Evolutionary conservation across 1,139 yeast genomes (phyloP).

Genomic region (Blastobotrys arbuscula): DNA sequence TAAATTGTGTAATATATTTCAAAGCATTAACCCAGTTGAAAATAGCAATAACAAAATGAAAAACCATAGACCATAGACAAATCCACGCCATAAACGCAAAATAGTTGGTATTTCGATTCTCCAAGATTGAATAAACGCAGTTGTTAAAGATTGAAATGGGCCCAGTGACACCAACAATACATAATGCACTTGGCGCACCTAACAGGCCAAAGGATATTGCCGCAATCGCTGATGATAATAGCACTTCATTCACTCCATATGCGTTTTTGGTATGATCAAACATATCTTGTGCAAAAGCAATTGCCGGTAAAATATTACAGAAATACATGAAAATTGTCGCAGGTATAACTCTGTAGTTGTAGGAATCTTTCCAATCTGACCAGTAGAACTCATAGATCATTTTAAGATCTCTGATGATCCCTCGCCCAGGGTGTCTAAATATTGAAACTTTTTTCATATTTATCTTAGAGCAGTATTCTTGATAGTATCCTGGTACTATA

Average conservation of each 20-base stretch:
- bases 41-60: slow-evolving; percentile 70
- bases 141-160: slow-evolving; percentile 89
- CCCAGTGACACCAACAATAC: slow-evolving; percentile 95
- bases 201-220: slow-evolving; percentile 84
- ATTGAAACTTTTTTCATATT: not conserved
- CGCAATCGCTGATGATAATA: slow-evolving; percentile 78
- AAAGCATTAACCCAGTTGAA: slow-evolving; percentile 65
- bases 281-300: slow-evolving; percentile 97
- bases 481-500: too few relatives aligned
- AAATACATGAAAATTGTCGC: slow-evolving; percentile 77
- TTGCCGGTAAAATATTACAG: slow-evolving; percentile 85
- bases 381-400: slow-evolving; percentile 59
- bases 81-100: slow-evolving; percentile 97
- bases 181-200: slow-evolving; percentile 71
- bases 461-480: not conserved
- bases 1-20: slow-evolving; percentile 69
- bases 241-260: slow-evolving; percentile 87
- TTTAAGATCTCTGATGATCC: slow-evolving; percentile 51
- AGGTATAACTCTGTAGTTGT: slow-evolving; percentile 85
- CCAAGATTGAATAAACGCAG: slow-evolving; percentile 78
- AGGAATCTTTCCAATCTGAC: slow-evolving; percentile 79
- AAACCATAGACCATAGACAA: slow-evolving; percentile 82
- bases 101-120: slow-evolving; percentile 58
- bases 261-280: slow-evolving; percentile 77
- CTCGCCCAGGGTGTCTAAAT: slow-evolving; percentile 41